Evolutionary conservation across 495 filamentous ascomycete genomes (phyloP), one percentile per base, ranked within the genome.

Genomic region (Lepraria neglecta): DNA sequence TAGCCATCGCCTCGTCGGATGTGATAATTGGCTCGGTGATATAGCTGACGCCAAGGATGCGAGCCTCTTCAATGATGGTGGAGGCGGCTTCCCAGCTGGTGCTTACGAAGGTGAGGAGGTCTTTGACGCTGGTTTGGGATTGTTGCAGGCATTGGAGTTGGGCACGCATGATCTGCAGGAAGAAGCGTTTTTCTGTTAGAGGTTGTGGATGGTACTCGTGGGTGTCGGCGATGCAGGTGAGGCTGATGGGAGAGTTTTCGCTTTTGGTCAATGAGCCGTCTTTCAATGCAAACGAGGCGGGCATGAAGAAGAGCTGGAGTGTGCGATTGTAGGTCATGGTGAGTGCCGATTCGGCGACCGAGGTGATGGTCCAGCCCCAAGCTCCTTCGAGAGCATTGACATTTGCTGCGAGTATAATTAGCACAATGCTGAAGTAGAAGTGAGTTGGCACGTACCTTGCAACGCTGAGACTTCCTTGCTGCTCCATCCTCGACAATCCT

Each of bases 401-500:
- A 53, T 82, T 84, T 44, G 78, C 89, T 90, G 71, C 64, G 40
- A 21, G 58, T 55, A 46, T 51, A 46, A 48, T 64, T 43, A 61
- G 27, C 17, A 63, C 30, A 33, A 11, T 40, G 48, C 6, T 42
- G 24, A 33, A n/a, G 14, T 21, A 10, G 62, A 46, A 63, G 38
- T 43, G 17, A 38, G 21, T 15, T 14, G 35, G 56, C 17, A 66
- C 79, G 67, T 74, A 90, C 87, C 80, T 78, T 92, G 89, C 9
- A 92, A 75, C 28, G 78, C 77, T 56, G 73, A 77, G 58, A 97
- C 86, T 70, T 97, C 94, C 19, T 77, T 81, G 33, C 84, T 80
- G 62, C 84, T 94, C 88, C 91, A 96, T 24, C 94, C 91, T 19
- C 91, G 82, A 70, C 87, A 96, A 66, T 94, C 85, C 70, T 95